These are phyloP conservation scores for Funneliformis geosporum DNA, from an alignment of 192 early-diverging fungal species.

Conservation along the genomic window DNA sequence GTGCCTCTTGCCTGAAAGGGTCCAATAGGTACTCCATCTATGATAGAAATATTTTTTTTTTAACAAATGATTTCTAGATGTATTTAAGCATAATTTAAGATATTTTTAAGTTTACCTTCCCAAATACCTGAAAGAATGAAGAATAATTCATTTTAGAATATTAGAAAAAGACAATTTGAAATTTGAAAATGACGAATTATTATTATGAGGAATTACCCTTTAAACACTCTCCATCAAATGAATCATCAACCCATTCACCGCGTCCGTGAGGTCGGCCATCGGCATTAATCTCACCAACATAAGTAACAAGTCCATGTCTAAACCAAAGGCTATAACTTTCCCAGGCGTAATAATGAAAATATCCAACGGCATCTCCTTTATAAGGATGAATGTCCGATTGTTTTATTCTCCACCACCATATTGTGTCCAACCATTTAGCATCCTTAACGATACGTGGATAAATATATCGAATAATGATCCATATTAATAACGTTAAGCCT, in stretches of 20 bases:
- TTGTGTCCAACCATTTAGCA: slow-evolving; percentile 39
- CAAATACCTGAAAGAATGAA: slow-evolving; percentile 37
- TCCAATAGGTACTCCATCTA: slow-evolving; percentile 39
- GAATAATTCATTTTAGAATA: background rate
- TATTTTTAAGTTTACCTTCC: slow-evolving; percentile 15
- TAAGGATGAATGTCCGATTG: slow-evolving; percentile 8
- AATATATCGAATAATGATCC: slow-evolving; percentile 32
- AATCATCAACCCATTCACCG: slow-evolving; percentile 47
- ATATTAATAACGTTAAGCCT: slow-evolving; percentile 31
- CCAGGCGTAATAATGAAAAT: slow-evolving; percentile 45
- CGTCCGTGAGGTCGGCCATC: slow-evolving; percentile 42
- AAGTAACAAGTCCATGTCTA: slow-evolving; percentile 32
- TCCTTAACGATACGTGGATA: slow-evolving; percentile 41
- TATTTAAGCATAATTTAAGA: no score
- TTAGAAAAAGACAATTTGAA: background rate
- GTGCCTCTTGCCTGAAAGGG: slow-evolving; percentile 46
- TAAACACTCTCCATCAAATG: slow-evolving; percentile 43
- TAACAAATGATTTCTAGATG: background rate
- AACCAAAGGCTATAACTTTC: slow-evolving; percentile 40
- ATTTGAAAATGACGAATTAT: background rate
- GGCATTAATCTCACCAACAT: slow-evolving; percentile 46
- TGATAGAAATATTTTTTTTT: background rate
- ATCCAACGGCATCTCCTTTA: slow-evolving; percentile 32
- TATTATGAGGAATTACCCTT: slow-evolving; percentile 31
- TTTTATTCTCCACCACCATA: slow-evolving; percentile 42